Evolutionary conservation across 371 early-diverging fungal genomes (phyloP).

Genomic region (Amoeboaphelidium occidentale): DNA sequence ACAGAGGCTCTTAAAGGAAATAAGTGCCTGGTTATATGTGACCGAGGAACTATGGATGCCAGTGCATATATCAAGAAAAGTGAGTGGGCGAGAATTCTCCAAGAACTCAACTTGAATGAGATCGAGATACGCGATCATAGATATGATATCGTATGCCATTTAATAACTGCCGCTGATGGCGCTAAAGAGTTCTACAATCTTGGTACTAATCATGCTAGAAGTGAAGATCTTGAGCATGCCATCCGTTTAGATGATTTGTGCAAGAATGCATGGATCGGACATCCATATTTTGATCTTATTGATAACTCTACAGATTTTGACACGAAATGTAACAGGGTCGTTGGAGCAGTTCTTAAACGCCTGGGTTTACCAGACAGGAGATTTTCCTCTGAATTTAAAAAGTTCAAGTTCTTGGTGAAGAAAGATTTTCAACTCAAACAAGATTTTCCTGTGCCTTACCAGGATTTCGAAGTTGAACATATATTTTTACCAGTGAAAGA

Average conservation of each 20-base stretch:
- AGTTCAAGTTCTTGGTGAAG: constrained; percentile 14
- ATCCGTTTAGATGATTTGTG: constrained; percentile 8
- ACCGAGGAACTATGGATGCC: constrained; percentile 18
- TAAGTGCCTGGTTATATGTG: constrained; percentile 14
- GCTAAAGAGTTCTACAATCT: constrained; percentile 13
- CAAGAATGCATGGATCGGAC: constrained; percentile 14
- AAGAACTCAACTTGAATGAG: constrained; percentile 12
- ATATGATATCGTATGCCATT: constrained; percentile 16
- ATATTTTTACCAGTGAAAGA: constrained; percentile 5
- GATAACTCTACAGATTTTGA: constrained; percentile 15
- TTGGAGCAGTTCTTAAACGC: constrained; percentile 12
- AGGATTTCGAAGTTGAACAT: constrained; percentile 15
- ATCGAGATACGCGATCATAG: constrained; percentile 13
- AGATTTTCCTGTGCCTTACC: constrained; percentile 10
- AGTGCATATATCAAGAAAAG: constrained; percentile 12
- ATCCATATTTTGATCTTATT: constrained; percentile 5
- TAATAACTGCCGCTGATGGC: constrained; percentile 18
- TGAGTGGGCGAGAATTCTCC: constrained; percentile 11
- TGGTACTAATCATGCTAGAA: constrained; percentile 10
- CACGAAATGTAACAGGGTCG: constrained; percentile 13
- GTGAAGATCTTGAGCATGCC: constrained; percentile 16
- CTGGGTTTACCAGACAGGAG: constrained; percentile 10
- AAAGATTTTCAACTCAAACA: constrained; percentile 2
- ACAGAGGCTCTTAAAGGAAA: constrained; percentile 7
- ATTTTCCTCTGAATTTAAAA: constrained; percentile 8